Conservation (phyloP, 73 alveolate species). For the Blepharisma stoltei region DNA sequence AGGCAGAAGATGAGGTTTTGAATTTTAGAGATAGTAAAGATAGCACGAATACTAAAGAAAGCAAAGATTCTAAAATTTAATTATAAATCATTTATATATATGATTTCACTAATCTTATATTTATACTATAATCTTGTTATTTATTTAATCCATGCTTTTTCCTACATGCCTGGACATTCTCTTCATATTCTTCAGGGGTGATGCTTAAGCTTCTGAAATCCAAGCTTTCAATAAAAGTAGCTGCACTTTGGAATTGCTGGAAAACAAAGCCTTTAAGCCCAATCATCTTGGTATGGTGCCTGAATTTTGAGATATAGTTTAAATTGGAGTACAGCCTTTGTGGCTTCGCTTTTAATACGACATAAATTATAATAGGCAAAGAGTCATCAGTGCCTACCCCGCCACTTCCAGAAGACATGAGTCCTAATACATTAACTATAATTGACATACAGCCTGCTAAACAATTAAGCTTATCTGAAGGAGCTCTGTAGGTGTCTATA, state of each 20-base stretch:
- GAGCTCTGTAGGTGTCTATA: conserved; percentile 3
- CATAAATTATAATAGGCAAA: conserved; percentile 30
- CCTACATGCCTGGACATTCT: neutral
- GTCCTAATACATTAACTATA: conserved; percentile 4
- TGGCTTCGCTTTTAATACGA: conserved; percentile 12
- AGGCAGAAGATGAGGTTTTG: no score
- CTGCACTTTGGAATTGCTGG: conserved; percentile 28
- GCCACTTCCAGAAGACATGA: neutral
- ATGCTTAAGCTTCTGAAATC: neutral
- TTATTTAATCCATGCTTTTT: neutral
- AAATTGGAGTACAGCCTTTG: conserved; percentile 18
- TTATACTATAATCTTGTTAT: neutral
- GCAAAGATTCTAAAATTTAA: no score
- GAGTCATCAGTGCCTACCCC: conserved; percentile 33
- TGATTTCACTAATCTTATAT: conserved; percentile 15
- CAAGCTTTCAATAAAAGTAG: conserved; percentile 19
- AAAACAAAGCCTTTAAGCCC: conserved; percentile 23
- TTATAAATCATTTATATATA: no score
- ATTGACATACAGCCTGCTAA: conserved; percentile 8
- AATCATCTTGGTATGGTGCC: conserved; percentile 21
- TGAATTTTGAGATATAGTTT: conserved; percentile 13
- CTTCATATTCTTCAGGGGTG: neutral
- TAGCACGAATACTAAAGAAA: no score
- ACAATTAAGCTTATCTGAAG: conserved; percentile 27
- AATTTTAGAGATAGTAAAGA: no score